These are phyloP conservation scores for Leccinellum luteum DNA, from an alignment of 768 basidiomycete species.

Conservation along the genomic window DNA sequence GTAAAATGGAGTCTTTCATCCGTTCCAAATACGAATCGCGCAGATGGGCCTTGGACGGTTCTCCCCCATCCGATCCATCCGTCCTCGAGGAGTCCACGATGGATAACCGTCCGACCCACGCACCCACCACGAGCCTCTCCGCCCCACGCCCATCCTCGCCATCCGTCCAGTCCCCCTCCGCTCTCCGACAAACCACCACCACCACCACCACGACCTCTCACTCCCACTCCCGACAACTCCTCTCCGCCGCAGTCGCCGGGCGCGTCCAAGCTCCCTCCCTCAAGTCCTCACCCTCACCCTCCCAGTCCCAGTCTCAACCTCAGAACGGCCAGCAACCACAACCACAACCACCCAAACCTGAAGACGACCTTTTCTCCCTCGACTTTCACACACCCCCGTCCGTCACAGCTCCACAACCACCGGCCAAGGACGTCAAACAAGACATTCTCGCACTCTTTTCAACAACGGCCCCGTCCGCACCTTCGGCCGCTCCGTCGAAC, in stretches of 20 bases:
- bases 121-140: constrained; percentile 19
- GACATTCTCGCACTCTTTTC: constrained; percentile 82
- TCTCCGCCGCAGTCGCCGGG: constrained; percentile 39
- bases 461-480: constrained; percentile 12
- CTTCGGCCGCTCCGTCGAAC: constrained; percentile 19
- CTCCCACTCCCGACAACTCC: constrained; percentile 29
- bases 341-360: constrained; percentile 32
- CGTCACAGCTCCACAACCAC: constrained; percentile 30
- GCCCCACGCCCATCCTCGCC: constrained; percentile 31
- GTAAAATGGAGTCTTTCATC: constrained; percentile 98
- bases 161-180: constrained; percentile 22
- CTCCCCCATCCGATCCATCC: constrained; percentile 78
- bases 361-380: constrained; percentile 76
- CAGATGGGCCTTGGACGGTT: constrained; percentile 92
- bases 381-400: constrained; percentile 71
- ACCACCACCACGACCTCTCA: constrained; percentile 2
- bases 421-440: constrained; percentile 73
- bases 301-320: constrained; percentile 12
- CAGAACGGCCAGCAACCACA: constrained; percentile 20
- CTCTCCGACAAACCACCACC: constrained; percentile 17
- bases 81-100: constrained; percentile 49
- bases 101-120: constrained; percentile 11
- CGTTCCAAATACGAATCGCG: constrained; percentile 94
- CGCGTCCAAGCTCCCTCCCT: constrained; percentile 13
- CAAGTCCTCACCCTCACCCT: background rate